Evolutionary conservation across 257 asterid genomes (phyloP), one percentile per base, ranked within the genome.

Genomic region (Nicotiana obtusifolia): DNA sequence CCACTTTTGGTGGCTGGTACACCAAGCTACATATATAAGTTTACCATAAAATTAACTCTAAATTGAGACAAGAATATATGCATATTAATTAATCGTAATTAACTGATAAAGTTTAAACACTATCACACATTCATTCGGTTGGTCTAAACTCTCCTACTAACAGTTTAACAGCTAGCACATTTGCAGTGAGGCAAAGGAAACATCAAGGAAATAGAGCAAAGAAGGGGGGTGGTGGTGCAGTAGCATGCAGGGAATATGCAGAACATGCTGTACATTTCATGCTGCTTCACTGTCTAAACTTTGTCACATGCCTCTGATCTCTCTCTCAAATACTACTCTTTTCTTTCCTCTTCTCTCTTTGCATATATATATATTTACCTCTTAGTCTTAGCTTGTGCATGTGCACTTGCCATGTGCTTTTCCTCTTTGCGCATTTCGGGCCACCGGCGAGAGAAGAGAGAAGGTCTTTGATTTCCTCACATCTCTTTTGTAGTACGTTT

Each of bases 231-330:
- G 33, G 33, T 30, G 33, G 28, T 84, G 71, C 76, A 87, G 87
- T 68, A 85, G 87, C 84, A 89, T 91, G 95, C 95, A 87, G 95
- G 97, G 97, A 94, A 94, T 94, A 97, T 90, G 98, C 94, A 94
- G 97, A 94, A 94, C 98, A 94, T 91, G 97, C 82, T 85, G 84
- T 90, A 88, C 94, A 91, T 88, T 89, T 91, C 87, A 90, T 93
- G 92, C 90, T 88, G 86, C 92, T 87, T 85, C 91, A 89, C 88
- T 90, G 92, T 90, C 90, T 86, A 88, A 30, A 81, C 94, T 86
- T 87, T 86, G 82, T 89, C 96, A 88, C 97, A 88, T 89, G 92
- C 92, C 37, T 28, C 19, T 84, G 80, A 76, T 28, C 80, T 56
- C 89, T 53, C 64, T 52, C 78, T 61, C 37, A 47, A 82, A 81